Evolutionary conservation across 768 basidiomycete genomes (phyloP), one percentile per base, ranked within the genome.

Genomic region (Hygrocybe coccinea): DNA sequence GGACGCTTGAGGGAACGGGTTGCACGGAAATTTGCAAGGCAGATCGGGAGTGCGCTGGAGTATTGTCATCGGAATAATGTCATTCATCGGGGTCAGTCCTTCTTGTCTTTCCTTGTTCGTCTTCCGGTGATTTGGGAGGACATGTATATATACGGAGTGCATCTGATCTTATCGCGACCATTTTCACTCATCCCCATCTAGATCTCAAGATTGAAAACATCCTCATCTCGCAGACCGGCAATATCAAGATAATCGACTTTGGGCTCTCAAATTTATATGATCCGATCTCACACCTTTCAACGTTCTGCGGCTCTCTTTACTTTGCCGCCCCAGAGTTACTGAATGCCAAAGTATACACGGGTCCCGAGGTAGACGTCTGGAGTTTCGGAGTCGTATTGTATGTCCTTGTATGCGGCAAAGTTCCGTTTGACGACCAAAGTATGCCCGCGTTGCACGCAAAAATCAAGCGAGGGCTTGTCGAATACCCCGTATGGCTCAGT

Each of bases 121-220:
- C 41, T 50, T 43, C 17, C n/a, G 44, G 24, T 46, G 43, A 53
- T 47, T 43, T 19, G 7, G 33, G 36, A 35, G 36, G n/a, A 5
- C 41, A 15, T 41, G 14, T 11, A 15, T 41, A 15, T 41, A 15
- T 11, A 3, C 39, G 69, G 21, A 52, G 56, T 46, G 48, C 34
- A 46, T 46, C 24, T 46, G 17, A 21, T 46, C 21, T 3, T 19
- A 19, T 46, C 19, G 24, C 12, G 45, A 46, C 14, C 36, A 33
- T 41, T 52, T 50, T 17, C 53, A 59, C 36, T 41, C 43, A 22
- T 44, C 57, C 44, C 49, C 45, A 57, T 17, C 17, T 58, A 83
- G 87, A 99, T 76, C 87, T 99, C 61, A 99, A 99, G 78, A 99
- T 99, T 67, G 95, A 99, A 74, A 98, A 97, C 75, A 99, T 99